Conservation (phyloP, 352 stramenopile species). For the Phytophthora fragariae region DNA sequence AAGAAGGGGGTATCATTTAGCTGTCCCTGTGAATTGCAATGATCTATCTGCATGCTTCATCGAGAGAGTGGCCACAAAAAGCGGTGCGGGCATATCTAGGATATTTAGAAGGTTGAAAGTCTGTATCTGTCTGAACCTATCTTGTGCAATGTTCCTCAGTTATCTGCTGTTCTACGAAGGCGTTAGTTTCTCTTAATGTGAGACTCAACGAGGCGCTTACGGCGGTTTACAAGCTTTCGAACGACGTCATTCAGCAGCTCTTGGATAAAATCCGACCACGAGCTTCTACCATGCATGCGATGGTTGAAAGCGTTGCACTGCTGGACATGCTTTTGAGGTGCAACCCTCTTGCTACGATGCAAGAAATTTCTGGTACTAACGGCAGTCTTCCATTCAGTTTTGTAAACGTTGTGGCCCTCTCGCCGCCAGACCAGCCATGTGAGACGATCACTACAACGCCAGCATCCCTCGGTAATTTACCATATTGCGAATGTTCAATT, state of each 20-base stretch:
- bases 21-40: conserved; percentile 59
- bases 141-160: conserved; percentile 41
- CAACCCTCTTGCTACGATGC: not conserved
- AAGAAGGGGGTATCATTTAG: conserved; percentile 78
- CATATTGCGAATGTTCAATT: not conserved
- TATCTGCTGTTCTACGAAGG: conserved; percentile 89
- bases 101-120: not conserved
- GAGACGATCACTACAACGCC: conserved; percentile 8
- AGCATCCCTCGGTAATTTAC: conserved; percentile 1
- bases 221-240: conserved; percentile 91
- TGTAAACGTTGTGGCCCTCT: conserved; percentile 85
- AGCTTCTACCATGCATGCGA: conserved; percentile 81
- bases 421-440: conserved; percentile 81
- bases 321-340: conserved; percentile 93
- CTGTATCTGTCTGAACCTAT: conserved; percentile 7
- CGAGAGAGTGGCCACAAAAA: conserved; percentile 70
- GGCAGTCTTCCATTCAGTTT: conserved; percentile 58
- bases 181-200: conserved; percentile 86
- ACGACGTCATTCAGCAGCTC: conserved; percentile 84
- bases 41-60: conserved; percentile 70
- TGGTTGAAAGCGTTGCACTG: conserved; percentile 90
- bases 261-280: conserved; percentile 81
- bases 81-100: conserved; percentile 40
- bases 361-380: not conserved
- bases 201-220: conserved; percentile 83